Evolutionary conservation across 1,284 basidiomycete genomes (phyloP), one percentile per base, ranked within the genome.

Genomic region (Clitocybe nebularis): DNA sequence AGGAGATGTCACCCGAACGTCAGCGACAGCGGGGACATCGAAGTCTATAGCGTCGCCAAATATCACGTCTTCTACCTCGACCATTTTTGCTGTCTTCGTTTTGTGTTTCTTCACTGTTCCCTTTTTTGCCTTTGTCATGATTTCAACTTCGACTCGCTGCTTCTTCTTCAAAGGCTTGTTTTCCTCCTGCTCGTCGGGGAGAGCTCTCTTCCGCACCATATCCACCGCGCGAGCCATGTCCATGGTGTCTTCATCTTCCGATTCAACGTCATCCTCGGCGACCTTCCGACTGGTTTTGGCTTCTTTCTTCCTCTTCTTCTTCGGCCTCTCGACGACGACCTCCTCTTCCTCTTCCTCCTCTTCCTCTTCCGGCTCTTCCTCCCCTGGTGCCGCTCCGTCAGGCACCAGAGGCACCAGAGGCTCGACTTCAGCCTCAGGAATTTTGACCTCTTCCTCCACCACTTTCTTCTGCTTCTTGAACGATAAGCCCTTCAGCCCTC

Each of bases 391-490:
- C 29, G 41, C 65, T 30, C 58, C 55, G 35, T 56, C 53, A 36
- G 64, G 52, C 28, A 55, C 55, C 43, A 64, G 55, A 42, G 57
- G 57, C 21, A 69, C 65, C 55, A 74, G 76, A 45, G 67, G 69
- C 55, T 72, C 72, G 45, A 69, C 46, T 39, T 53, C 44, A 41
- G 44, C 42, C 14, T 41, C 50, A 13, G 48, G 45, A 13, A 32
- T 41, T 40, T 51, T 52, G 8, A 57, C 64, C 23, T 60, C 54
- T 47, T 58, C 58, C 36, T 63, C 63, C 36, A 62, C 61, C 41
- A 66, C 54, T 39, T 71, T 67, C 57, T 76, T 71, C 56, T 74
- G 73, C 62, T 79, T 84, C 61, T 77, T 79, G 60, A 87, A 85
- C 40, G 82, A 84, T 53, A 87, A 54, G 2, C 75, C 77, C 57